Conservation (phyloP, 1,139 yeast genomes). For the Debaryomyces sp. region DNA sequence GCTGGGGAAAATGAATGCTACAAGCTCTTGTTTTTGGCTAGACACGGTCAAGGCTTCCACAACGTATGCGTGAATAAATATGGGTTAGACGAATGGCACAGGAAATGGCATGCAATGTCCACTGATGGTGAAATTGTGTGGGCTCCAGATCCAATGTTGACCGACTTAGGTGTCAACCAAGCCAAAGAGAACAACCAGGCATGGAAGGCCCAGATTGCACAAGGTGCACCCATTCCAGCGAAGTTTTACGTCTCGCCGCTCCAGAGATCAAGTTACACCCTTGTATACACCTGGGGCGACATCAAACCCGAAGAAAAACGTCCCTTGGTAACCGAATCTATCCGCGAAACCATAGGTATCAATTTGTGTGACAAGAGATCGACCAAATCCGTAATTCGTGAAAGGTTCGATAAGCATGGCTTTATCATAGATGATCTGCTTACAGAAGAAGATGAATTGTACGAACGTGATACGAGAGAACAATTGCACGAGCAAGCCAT, state of each 20-base stretch:
- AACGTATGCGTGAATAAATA: constrained; percentile 60
- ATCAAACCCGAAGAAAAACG: constrained; percentile 17
- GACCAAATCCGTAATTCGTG: constrained; percentile 40
- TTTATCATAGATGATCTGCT: constrained; percentile 50
- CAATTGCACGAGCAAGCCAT: constrained; percentile 46
- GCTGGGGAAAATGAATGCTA: constrained; percentile 44
- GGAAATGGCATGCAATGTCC: constrained; percentile 55
- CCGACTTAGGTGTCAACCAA: constrained; percentile 55
- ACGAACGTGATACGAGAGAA: constrained; percentile 52
- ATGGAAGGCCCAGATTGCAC: constrained; percentile 48
- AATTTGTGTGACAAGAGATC: constrained; percentile 68
- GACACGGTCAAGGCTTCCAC: constrained; percentile 84
- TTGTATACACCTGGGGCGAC: constrained; percentile 57
- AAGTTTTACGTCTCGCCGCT: constrained; percentile 66
- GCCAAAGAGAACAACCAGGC: constrained; percentile 48
- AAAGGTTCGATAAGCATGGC: constrained; percentile 37
- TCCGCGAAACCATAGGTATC: constrained; percentile 71
- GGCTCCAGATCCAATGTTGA: constrained; percentile 73
- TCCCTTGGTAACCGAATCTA: constrained; percentile 58
- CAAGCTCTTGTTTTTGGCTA: constrained; percentile 63
- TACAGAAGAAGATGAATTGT: constrained; percentile 49
- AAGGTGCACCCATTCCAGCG: constrained; percentile 60
- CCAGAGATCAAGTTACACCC: constrained; percentile 64
- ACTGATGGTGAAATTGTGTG: constrained; percentile 59
- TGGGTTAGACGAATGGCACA: constrained; percentile 62